Evolutionary conservation across 441 rosid genomes (phyloP).

Genomic region (Macaranga tanarius): DNA sequence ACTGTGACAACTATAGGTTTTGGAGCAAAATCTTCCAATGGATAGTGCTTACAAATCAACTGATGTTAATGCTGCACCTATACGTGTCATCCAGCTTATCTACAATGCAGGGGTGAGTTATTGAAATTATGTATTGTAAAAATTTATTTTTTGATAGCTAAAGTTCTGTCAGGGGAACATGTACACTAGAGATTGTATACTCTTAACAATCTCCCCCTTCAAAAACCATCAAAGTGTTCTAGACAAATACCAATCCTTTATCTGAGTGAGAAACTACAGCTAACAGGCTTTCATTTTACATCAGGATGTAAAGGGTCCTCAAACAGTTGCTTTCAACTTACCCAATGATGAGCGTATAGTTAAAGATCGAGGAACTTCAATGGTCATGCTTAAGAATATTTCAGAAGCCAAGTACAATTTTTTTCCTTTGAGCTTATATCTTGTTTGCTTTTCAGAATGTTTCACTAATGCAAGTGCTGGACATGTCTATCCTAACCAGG

Average conservation of each 20-base stretch:
- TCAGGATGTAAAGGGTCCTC: slow-evolving; percentile 98
- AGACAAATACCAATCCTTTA: too few species aligned
- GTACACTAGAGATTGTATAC: not conserved
- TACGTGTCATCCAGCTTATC: slow-evolving; percentile 84
- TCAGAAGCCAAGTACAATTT: slow-evolving; percentile 76
- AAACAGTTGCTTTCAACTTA: slow-evolving; percentile 91
- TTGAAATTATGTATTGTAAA: slow-evolving; percentile 7
- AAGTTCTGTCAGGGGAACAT: not conserved
- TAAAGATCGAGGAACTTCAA: slow-evolving; percentile 88
- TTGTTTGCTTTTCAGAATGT: slow-evolving; percentile 19
- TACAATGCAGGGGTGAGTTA: slow-evolving; percentile 86
- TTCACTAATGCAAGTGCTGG: not conserved
- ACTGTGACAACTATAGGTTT: slow-evolving; percentile 38
- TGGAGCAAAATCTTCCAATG: slow-evolving; percentile 92
- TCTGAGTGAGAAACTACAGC: slow-evolving; percentile 8
- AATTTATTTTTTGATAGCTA: not conserved
- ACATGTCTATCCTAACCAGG: slow-evolving; percentile 40
- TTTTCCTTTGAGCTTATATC: slow-evolving; percentile 20
- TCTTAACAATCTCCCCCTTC: not conserved
- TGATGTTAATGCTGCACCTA: slow-evolving; percentile 84
- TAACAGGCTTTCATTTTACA: slow-evolving; percentile 25
- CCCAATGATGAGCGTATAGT: slow-evolving; percentile 95
- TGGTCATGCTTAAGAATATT: slow-evolving; percentile 95
- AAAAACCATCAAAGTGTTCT: not conserved
- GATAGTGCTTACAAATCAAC: slow-evolving; percentile 68